phyloP scores from a whole-genome alignment of 2,329 filamentous ascomycete species.

The Botrytis elliptica region DNA sequence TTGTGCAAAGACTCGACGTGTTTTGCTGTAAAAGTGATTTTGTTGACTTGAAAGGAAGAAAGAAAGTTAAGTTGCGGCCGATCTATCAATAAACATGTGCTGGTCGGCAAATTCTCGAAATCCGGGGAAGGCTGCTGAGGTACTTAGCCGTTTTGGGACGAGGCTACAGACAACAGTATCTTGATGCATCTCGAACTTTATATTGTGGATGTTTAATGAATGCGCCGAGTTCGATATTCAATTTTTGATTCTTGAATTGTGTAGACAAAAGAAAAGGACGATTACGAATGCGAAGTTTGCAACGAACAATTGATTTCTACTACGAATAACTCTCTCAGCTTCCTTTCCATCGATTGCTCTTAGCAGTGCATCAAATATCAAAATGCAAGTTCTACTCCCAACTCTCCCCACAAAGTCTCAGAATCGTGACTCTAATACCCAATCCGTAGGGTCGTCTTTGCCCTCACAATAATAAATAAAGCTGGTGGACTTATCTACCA shows the following conservation, averaged over 20 bases:
- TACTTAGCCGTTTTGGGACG: conserved; percentile 4
- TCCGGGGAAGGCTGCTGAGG: conserved; percentile 14
- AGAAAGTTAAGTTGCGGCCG: not conserved
- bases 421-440: not conserved
- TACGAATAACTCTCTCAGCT: not conserved
- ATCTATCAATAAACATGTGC: conserved; percentile 11
- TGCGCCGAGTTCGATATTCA: not conserved
- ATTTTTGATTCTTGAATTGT: not conserved
- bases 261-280: not conserved
- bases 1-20: not conserved
- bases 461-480: conserved; percentile 98
- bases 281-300: not conserved
- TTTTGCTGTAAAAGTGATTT: not conserved
- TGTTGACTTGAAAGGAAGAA: conserved; percentile 13
- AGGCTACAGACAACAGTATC: conserved; percentile 3
- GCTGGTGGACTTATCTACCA: conserved; percentile 96
- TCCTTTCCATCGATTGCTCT: not conserved
- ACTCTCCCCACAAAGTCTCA: not conserved
- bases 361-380: not conserved
- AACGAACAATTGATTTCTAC: not conserved
- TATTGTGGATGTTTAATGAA: not conserved
- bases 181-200: not conserved
- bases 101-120: conserved; percentile 18
- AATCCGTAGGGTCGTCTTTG: conserved; percentile 79
- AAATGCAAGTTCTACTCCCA: not conserved